Conservation (phyloP, 2,329 filamentous ascomycete genomes). For the Sporothrix variecibatus region DNA sequence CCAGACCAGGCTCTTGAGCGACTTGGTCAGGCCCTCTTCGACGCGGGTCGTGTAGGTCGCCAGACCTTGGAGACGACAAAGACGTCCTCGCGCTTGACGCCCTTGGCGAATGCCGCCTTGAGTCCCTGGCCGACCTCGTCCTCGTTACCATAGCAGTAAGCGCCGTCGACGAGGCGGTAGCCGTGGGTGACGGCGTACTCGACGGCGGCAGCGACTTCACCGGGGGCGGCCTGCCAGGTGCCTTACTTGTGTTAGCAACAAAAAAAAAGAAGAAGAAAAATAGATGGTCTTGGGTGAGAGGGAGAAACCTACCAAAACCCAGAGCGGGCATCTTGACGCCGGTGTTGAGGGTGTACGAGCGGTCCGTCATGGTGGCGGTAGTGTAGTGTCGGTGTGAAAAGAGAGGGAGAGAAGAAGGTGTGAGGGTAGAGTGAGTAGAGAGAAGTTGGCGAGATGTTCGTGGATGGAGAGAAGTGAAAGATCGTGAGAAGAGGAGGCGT, state of each 20-base stretch:
- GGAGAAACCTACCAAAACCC: constrained; percentile 55
- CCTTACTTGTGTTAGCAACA: constrained; percentile 42
- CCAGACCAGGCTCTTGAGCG: constrained; percentile 70
- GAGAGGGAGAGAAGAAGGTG: neutral
- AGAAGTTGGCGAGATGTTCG: neutral
- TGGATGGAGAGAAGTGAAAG: neutral
- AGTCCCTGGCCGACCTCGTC: constrained; percentile 79
- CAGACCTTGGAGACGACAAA: constrained; percentile 87
- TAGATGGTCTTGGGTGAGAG: neutral
- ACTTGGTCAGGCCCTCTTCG: constrained; percentile 70
- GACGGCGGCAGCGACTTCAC: constrained; percentile 61
- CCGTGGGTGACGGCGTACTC: constrained; percentile 58
- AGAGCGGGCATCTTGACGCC: constrained; percentile 64
- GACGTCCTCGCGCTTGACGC: constrained; percentile 74
- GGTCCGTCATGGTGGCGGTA: constrained; percentile 52
- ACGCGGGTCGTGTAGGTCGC: constrained; percentile 73
- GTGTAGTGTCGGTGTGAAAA: neutral
- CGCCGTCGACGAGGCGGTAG: constrained; percentile 67
- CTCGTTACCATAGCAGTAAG: constrained; percentile 80
- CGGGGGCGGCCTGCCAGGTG: constrained; percentile 65
- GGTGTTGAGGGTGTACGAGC: constrained; percentile 65
- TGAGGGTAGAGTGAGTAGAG: too few species aligned
- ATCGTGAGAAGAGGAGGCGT: neutral
- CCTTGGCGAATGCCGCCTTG: constrained; percentile 68
- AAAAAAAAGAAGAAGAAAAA: neutral